Percentiles rank a stretch among this genome's conserved stretches.
These are phyloP conservation scores for Fusarium veterinarium DNA, from an alignment of 2,329 filamentous ascomycete genomes.

Conservation along the genomic window DNA sequence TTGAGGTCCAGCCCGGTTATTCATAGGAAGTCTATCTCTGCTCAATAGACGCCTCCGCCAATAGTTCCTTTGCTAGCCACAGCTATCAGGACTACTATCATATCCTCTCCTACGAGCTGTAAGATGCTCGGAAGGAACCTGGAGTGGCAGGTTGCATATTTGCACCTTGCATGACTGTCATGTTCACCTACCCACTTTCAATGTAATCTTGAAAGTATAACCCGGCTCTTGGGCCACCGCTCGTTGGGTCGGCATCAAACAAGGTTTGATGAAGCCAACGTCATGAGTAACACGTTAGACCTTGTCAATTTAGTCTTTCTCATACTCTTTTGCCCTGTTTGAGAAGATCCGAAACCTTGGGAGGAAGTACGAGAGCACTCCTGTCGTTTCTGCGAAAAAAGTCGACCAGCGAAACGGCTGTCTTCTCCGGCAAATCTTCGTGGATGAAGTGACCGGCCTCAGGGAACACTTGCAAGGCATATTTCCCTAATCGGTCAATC, in stretches of 20 bases:
- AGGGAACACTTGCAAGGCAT: slow-evolving; percentile 92
- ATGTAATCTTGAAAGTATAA: background rate
- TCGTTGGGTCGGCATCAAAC: slow-evolving; percentile 2
- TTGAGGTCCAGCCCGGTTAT: slow-evolving; percentile 25
- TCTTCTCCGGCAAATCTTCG: slow-evolving; percentile 93
- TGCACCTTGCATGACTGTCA: slow-evolving; percentile 8
- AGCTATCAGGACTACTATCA: slow-evolving; percentile 6
- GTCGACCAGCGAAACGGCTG: slow-evolving; percentile 84
- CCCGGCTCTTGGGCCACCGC: slow-evolving; percentile 1
- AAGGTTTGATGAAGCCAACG: slow-evolving; percentile 15
- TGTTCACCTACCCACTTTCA: slow-evolving; percentile 10
- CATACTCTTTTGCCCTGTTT: slow-evolving; percentile 71
- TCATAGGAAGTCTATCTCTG: slow-evolving; percentile 6
- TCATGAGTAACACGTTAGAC: background rate
- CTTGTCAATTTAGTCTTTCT: slow-evolving; percentile 7
- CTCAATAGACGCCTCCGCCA: slow-evolving; percentile 32
- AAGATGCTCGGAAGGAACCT: background rate
- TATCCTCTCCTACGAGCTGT: background rate
- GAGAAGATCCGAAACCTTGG: slow-evolving; percentile 85
- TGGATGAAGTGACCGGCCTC: slow-evolving; percentile 97
- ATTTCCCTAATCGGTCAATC: slow-evolving; percentile 74
- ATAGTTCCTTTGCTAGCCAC: slow-evolving; percentile 1
- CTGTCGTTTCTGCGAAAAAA: slow-evolving; percentile 94
- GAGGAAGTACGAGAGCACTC: slow-evolving; percentile 84
- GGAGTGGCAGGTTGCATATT: background rate